A percentile compares a stretch with the other conserved stretches of the same genome.
phyloP scores from a whole-genome alignment of 2,329 filamentous ascomycete genomes.

The Cordyceps tenuipes region DNA sequence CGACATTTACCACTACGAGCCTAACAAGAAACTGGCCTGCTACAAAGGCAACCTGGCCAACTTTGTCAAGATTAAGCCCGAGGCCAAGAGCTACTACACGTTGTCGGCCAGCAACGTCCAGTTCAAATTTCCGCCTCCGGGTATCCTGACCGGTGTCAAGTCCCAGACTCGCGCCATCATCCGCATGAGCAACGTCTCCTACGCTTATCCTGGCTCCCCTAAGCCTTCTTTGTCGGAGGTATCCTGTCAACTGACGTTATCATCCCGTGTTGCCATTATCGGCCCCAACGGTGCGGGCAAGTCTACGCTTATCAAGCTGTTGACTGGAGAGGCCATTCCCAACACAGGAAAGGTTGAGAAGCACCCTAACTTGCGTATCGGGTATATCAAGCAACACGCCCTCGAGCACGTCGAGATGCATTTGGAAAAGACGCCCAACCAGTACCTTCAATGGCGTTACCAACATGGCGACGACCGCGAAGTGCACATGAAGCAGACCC shows the following conservation, averaged over 20 bases:
- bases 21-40: conserved; percentile 82
- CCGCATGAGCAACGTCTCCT: conserved; percentile 85
- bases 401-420: conserved; percentile 99
- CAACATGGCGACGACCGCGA: conserved; percentile 95
- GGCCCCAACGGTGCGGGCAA: conserved; percentile 97
- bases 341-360: conserved; percentile 86
- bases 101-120: conserved; percentile 79
- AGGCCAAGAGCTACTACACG: conserved; percentile 97
- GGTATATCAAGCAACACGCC: conserved; percentile 99
- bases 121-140: conserved; percentile 97
- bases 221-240: conserved; percentile 87
- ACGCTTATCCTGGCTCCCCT: conserved; percentile 80
- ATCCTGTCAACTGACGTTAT: conserved; percentile 79
- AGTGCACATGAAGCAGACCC: conserved; percentile 95
- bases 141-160: conserved; percentile 91
- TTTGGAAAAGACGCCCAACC: conserved; percentile 96
- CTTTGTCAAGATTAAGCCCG: conserved; percentile 84
- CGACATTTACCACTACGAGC: conserved; percentile 98
- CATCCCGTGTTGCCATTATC: conserved; percentile 91
- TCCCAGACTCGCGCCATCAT: conserved; percentile 90
- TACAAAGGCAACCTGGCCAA: conserved; percentile 75
- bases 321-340: conserved; percentile 86
- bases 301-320: conserved; percentile 93
- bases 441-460: conserved; percentile 98
- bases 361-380: conserved; percentile 96